These are phyloP conservation scores for Blastomyces gilchristii DNA, from an alignment of 2,329 filamentous ascomycete species.

Conservation along the genomic window DNA sequence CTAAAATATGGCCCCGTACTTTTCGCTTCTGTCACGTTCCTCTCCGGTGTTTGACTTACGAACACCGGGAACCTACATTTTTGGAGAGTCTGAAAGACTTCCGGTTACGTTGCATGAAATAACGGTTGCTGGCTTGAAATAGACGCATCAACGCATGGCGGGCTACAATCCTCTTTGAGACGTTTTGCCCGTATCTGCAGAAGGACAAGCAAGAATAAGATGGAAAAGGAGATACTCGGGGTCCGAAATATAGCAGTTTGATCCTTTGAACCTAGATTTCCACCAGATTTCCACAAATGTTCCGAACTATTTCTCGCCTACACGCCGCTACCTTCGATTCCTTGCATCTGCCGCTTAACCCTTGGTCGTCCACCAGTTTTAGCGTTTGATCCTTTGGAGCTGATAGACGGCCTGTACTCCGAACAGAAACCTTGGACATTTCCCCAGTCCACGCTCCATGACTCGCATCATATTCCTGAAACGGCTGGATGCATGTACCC, in stretches of 20 bases:
- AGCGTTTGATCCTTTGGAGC: not conserved
- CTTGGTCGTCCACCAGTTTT: not conserved
- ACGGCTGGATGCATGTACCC: not conserved
- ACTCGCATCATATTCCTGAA: not conserved
- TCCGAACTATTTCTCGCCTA: not conserved
- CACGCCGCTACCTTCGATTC: not conserved
- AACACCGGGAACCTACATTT: conserved; percentile 1
- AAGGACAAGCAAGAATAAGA: not conserved
- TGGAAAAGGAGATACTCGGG: not conserved
- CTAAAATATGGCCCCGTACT: not conserved
- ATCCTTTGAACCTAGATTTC: not conserved
- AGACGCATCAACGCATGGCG: not conserved
- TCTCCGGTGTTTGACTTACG: not conserved
- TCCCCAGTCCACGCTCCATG: not conserved
- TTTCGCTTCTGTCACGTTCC: not conserved
- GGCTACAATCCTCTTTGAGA: not conserved
- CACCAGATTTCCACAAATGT: no score
- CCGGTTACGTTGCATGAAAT: not conserved
- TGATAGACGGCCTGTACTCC: not conserved
- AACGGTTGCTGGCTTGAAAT: not conserved
- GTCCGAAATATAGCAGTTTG: not conserved
- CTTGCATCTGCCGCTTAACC: not conserved
- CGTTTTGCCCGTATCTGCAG: not conserved
- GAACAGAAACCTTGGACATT: not conserved
- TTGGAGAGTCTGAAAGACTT: not conserved